A percentile compares a stretch with the other conserved stretches of the same genome.
These are phyloP conservation scores for Pythium oligandrum DNA, from an alignment of 352 stramenopile species.

Conservation along the genomic window DNA sequence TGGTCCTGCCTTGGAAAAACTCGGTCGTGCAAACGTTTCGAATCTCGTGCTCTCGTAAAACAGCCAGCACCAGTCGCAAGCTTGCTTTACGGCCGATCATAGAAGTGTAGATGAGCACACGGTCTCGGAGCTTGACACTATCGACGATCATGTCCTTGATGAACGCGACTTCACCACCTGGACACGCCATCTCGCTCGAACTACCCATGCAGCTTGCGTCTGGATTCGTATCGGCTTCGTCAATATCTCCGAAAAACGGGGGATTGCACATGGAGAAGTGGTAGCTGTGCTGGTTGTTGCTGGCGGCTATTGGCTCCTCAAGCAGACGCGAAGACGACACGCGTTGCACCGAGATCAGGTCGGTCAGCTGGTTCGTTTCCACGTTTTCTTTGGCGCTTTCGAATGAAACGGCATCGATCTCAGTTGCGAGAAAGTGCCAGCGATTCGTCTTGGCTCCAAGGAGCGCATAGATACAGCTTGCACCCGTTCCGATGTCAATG, in stretches of 20 bases:
- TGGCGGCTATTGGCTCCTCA: conserved; percentile 36
- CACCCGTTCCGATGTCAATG: conserved; percentile 95
- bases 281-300: conserved; percentile 29
- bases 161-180: conserved; percentile 93
- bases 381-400: conserved; percentile 86
- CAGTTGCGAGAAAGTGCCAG: conserved; percentile 93
- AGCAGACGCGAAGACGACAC: conserved; percentile 40
- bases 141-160: conserved; percentile 91
- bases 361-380: conserved; percentile 75
- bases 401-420: conserved; percentile 89
- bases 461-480: conserved; percentile 95
- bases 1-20: conserved; percentile 92
- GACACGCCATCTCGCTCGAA: conserved; percentile 78
- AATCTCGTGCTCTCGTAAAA: conserved; percentile 65
- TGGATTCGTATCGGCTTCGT: conserved; percentile 76
- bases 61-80: conserved; percentile 81
- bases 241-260: conserved; percentile 90
- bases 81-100: conserved; percentile 93
- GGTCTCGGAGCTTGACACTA: conserved; percentile 69
- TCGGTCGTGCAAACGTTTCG: conserved; percentile 87
- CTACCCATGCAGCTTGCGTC: conserved; percentile 68
- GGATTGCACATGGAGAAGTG: conserved; percentile 97
- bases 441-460: conserved; percentile 83
- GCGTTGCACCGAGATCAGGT: conserved; percentile 48
- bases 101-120: conserved; percentile 92